Conservation (phyloP, 768 basidiomycete genomes). For the Gelatoporia subvermispora region DNA sequence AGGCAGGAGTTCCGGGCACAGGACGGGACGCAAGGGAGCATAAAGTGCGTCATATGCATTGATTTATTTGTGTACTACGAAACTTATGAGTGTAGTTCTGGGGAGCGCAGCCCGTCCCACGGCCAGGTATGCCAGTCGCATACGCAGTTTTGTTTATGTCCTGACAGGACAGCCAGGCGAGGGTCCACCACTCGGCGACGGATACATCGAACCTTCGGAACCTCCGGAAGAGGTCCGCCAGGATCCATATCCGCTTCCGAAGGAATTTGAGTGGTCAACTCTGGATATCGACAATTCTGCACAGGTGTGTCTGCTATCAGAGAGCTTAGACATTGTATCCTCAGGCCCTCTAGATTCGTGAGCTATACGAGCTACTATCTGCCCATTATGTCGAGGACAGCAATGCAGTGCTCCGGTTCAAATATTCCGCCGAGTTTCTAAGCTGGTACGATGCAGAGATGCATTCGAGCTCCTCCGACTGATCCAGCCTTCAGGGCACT, state of each 20-base stretch:
- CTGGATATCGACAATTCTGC: constrained; percentile 73
- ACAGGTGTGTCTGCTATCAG: constrained; percentile 46
- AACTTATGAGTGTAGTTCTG: constrained; percentile 64
- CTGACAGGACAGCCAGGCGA: constrained; percentile 46
- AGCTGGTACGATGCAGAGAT: constrained; percentile 63
- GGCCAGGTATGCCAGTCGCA: constrained; percentile 46
- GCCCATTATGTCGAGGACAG: constrained; percentile 96
- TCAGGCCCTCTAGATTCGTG: constrained; percentile 68
- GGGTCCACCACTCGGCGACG: constrained; percentile 65
- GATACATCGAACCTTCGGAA: constrained; percentile 82
- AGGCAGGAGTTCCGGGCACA: constrained; percentile 67
- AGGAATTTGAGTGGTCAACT: constrained; percentile 88
- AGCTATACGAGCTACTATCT: constrained; percentile 88
- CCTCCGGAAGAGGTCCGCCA: constrained; percentile 77
- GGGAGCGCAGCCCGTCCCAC: constrained; percentile 97
- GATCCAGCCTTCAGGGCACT: constrained; percentile 64
- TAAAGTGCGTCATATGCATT: constrained; percentile 52
- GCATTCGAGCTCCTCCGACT: too few species aligned
- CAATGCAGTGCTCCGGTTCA: constrained; percentile 93
- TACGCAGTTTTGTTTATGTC: neutral
- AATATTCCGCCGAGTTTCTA: constrained; percentile 92
- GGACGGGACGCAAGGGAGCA: constrained; percentile 85
- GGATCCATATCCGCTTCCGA: constrained; percentile 83
- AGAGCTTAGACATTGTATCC: neutral
- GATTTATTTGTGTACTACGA: neutral